Evolutionary conservation across 345 rosid species (phyloP).

Genomic region (Salix purpurea): DNA sequence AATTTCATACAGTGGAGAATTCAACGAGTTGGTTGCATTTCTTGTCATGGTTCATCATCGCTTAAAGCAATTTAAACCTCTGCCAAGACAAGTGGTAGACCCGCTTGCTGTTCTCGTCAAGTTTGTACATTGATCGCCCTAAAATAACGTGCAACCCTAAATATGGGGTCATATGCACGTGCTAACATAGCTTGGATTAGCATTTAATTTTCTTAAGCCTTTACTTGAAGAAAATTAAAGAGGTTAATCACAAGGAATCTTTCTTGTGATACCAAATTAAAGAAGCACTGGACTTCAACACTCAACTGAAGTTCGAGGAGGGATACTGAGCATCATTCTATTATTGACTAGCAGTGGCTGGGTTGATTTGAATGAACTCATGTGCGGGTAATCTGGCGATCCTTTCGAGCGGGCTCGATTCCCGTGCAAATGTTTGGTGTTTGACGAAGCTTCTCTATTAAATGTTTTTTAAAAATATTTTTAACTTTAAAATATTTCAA

Average conservation of each 20-base stretch:
- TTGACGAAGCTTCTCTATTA: no score
- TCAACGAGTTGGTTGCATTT: neutral
- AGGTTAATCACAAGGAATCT: neutral
- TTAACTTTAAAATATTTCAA: no score
- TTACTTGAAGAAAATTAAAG: neutral
- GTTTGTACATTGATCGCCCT: neutral
- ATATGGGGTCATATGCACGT: no score
- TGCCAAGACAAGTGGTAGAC: neutral
- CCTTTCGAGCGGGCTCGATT: no score
- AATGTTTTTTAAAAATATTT: no score
- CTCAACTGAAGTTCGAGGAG: neutral
- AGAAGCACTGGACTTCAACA: neutral
- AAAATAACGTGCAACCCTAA: neutral
- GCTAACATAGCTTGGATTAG: no score
- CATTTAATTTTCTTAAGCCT: neutral
- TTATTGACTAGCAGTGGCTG: no score
- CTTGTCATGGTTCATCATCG: neutral
- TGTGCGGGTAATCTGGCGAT: no score
- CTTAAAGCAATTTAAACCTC: neutral
- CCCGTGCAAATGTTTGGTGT: no score
- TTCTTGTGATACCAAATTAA: neutral
- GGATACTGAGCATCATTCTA: neutral
- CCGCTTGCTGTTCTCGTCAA: constrained; percentile 1
- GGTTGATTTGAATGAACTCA: no score
- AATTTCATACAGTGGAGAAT: neutral